phyloP scores from a whole-genome alignment of 768 basidiomycete genomes.

The Termitomyces sp. region DNA sequence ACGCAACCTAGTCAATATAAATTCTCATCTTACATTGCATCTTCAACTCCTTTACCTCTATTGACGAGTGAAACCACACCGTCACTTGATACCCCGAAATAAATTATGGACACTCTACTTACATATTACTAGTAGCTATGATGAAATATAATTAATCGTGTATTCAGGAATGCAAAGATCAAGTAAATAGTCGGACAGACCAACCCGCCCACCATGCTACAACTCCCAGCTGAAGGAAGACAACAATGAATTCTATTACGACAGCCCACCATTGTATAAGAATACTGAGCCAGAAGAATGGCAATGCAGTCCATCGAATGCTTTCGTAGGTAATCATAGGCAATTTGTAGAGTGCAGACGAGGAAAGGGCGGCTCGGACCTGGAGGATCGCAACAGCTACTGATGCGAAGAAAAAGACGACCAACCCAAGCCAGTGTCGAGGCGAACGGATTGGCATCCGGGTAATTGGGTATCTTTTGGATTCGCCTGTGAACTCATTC shows the following conservation, averaged over 20 bases:
- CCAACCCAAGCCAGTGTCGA: conserved; percentile 65
- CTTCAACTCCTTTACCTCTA: neutral
- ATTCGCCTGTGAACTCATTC: conserved; percentile 79
- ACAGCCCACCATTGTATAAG: conserved; percentile 68
- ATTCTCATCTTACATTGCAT: conserved; percentile 5
- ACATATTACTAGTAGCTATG: neutral
- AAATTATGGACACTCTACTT: neutral
- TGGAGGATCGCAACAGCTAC: conserved; percentile 53
- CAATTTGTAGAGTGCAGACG: conserved; percentile 49
- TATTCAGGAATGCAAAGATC: conserved; percentile 14
- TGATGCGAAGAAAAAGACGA: conserved; percentile 46
- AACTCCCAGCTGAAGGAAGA: conserved; percentile 56
- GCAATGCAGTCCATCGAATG: conserved; percentile 59
- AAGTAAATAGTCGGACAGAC: conserved; percentile 49
- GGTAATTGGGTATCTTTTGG: conserved; percentile 60
- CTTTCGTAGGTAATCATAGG: conserved; percentile 57
- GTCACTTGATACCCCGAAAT: conserved; percentile 5
- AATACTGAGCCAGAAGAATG: conserved; percentile 62
- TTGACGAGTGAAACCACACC: neutral
- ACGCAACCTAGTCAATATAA: conserved; percentile 7
- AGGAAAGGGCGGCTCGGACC: conserved; percentile 53
- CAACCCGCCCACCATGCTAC: conserved; percentile 77
- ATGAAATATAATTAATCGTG: no score
- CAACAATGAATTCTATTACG: conserved; percentile 51
- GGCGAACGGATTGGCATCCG: conserved; percentile 58